phyloP scores from a whole-genome alignment of 805 yeast species.

The Metschnikowia cerradonensis region DNA sequence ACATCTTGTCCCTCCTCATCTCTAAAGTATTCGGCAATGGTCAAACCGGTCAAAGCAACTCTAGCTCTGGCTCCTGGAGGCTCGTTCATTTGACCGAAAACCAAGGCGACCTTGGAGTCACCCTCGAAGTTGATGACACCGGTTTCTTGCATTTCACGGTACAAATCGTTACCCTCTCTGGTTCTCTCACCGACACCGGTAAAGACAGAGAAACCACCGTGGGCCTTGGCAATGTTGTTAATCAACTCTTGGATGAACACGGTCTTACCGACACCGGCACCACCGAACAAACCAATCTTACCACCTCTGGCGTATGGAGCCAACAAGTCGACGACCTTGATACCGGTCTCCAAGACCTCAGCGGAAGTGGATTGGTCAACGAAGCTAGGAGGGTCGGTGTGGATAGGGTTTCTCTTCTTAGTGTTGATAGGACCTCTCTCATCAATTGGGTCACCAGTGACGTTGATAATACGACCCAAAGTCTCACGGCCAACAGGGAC shows the following conservation, averaged over 20 bases:
- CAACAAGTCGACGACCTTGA: conserved; percentile 97
- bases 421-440: conserved; percentile 98
- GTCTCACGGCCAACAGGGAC: conserved; percentile 99
- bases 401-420: conserved; percentile 94
- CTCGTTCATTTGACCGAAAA: conserved; percentile 99
- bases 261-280: conserved; percentile 99
- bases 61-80: conserved; percentile 99
- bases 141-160: conserved; percentile 99
- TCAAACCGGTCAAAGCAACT: conserved; percentile 99
- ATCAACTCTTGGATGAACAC: conserved; percentile 99
- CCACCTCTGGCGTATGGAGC: conserved; percentile 99
- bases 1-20: conserved; percentile 99
- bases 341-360: conserved; percentile 98
- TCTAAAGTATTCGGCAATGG: conserved; percentile 99
- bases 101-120: conserved; percentile 98
- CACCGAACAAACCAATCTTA: conserved; percentile 99
- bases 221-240: conserved; percentile 99
- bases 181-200: conserved; percentile 99
- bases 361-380: conserved; percentile 97
- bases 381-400: conserved; percentile 95
- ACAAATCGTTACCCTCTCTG: conserved; percentile 99
- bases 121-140: conserved; percentile 99
- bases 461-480: conserved; percentile 97
- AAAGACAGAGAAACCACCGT: conserved; percentile 99
- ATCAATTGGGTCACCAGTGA: conserved; percentile 98